Evolutionary conservation across 148 eudicot species (phyloP).

Genomic region (Salicornia ramosissima): DNA sequence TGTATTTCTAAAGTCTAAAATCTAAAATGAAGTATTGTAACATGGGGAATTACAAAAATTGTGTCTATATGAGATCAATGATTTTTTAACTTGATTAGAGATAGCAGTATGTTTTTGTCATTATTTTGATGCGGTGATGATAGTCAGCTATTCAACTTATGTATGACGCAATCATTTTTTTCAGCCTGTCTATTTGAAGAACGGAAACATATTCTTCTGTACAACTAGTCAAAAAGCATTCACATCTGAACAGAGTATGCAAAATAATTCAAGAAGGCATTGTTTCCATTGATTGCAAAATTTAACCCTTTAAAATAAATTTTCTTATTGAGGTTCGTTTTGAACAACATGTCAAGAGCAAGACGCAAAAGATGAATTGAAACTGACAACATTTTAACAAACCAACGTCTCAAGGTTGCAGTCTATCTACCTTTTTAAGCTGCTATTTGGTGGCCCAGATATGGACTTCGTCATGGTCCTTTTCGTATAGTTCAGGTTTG

Average conservation of each 20-base stretch:
- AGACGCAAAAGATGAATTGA: constrained; percentile 17
- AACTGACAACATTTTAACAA: neutral
- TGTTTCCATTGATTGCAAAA: neutral
- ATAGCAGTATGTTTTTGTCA: too few relatives aligned
- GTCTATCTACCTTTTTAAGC: constrained; percentile 1
- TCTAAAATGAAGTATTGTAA: too few relatives aligned
- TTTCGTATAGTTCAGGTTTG: neutral
- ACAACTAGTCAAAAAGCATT: constrained; percentile 56
- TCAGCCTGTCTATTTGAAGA: constrained; percentile 72
- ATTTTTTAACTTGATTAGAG: too few relatives aligned
- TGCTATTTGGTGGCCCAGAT: neutral
- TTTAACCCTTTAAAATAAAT: neutral
- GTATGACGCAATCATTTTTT: too few relatives aligned
- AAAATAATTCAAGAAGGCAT: neutral
- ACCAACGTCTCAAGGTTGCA: too few relatives aligned
- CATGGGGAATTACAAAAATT: too few relatives aligned
- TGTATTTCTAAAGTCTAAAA: too few relatives aligned
- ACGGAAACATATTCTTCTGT: constrained; percentile 59
- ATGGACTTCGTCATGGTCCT: neutral
- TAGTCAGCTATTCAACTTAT: too few relatives aligned
- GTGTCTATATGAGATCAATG: too few relatives aligned
- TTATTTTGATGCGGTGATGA: too few relatives aligned
- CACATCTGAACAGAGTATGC: constrained; percentile 57
- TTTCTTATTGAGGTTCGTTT: neutral
- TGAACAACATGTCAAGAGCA: constrained; percentile 13